Percentiles rank a stretch among this genome's conserved stretches.
Evolutionary conservation across 768 basidiomycete species (phyloP).

Genomic region (Filobasidium wieringae): DNA sequence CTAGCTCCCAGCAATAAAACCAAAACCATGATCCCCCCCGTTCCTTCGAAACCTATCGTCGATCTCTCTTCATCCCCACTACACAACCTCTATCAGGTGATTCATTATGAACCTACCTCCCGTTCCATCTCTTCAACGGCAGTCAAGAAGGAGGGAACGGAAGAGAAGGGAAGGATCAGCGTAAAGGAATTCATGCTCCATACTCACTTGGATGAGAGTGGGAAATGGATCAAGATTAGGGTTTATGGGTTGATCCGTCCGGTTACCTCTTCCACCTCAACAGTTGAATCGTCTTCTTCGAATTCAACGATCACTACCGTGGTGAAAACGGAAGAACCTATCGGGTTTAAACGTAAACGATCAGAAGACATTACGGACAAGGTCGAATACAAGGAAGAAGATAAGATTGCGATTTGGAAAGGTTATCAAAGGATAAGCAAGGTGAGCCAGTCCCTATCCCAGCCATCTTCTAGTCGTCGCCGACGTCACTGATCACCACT

Average conservation of each 20-base stretch:
- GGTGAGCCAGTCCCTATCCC: background rate
- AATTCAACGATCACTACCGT: too few species aligned
- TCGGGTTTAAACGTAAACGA: too few species aligned
- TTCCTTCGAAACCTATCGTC: too few species aligned
- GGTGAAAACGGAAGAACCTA: too few species aligned
- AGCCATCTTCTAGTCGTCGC: background rate
- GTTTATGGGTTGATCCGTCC: conserved; percentile 3
- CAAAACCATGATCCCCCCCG: too few species aligned
- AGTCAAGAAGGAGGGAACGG: background rate
- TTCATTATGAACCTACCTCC: background rate
- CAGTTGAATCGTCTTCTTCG: too few species aligned
- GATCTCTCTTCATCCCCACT: conserved; percentile 2
- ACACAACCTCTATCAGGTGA: conserved; percentile 5
- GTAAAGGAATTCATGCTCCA: background rate
- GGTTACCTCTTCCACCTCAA: too few species aligned
- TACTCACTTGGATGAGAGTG: conserved; percentile 1
- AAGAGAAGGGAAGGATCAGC: background rate
- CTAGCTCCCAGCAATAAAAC: too few species aligned
- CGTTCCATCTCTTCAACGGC: background rate
- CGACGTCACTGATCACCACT: background rate
- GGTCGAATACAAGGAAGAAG: background rate
- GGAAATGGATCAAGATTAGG: conserved; percentile 6
- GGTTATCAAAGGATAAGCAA: conserved; percentile 4
- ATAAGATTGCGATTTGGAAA: conserved; percentile 3
- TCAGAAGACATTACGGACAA: background rate